Evolutionary conservation across 345 rosid species (phyloP), one percentile per base, ranked within the genome.

Genomic region (Populus alba): DNA sequence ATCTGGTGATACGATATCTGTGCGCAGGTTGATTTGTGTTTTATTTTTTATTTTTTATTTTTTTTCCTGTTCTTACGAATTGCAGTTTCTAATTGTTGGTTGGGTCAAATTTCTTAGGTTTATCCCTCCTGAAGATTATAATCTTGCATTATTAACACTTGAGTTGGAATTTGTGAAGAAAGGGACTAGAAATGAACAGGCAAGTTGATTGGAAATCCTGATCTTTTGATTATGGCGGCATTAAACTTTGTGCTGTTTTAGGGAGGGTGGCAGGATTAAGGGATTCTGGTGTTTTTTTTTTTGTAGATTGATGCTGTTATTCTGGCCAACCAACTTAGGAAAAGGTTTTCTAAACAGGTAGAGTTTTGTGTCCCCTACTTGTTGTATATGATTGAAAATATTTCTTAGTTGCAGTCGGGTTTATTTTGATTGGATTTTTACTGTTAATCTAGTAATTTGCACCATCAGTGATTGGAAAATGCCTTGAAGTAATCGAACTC

Each of bases 111-210:
- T 25, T 57, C 49, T 72, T 80, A 97, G 99, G 85, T 94, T 91
- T 81, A 73, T 88, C 38, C 99, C 92, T 74, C 98, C 98, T 0
- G 96, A 94, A 45, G 70, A 87, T 82, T 97, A 87, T 80, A 87
- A 89, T 72, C 87, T 97, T 55, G 97, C 94, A 8, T 25, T 97
- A 86, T 90, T 97, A 61, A 88, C 92, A 38, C 87, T 91, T 13
- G 99, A 97, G 80, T 77, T 97, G 82, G 98, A 97, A 78, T 97
- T 97, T 81, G 97, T 94, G 22, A 97, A 97, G 82, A 94, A 87
- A 82, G 98, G 97, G 47, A 88, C 94, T 49, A 94, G 88, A 86
- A 94, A 45, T 83, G 99, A 97, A 84, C 94, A 91, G 90, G 99
- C 89, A 73, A 77, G 75, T 22, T 17, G 6, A 57, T 45, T 20